These are phyloP conservation scores for Phytophthora pluvialis DNA, from an alignment of 352 stramenopile species.

Conservation along the genomic window DNA sequence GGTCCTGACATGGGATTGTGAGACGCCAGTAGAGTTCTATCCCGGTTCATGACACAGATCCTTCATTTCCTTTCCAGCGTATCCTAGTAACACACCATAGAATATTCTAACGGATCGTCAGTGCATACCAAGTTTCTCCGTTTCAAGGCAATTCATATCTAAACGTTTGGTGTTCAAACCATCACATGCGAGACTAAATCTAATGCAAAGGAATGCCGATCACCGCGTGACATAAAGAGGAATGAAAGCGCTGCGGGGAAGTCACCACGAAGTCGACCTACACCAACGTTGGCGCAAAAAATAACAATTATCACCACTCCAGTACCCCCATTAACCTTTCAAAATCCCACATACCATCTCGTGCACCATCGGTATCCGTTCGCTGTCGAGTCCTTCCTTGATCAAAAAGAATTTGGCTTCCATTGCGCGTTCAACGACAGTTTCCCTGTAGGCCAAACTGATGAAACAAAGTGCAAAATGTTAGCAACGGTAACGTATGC, in stretches of 20 bases:
- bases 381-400: constrained; percentile 41
- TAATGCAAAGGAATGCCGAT: constrained; percentile 31
- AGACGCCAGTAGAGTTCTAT: constrained; percentile 1
- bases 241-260: constrained; percentile 61
- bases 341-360: constrained; percentile 49
- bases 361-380: constrained; percentile 54
- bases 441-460: constrained; percentile 64
- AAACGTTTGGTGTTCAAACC: constrained; percentile 16
- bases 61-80: background rate
- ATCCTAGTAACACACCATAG: background rate
- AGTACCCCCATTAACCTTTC: background rate
- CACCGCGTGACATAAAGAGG: constrained; percentile 65
- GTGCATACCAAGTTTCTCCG: constrained; percentile 16
- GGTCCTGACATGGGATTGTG: constrained; percentile 12
- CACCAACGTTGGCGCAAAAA: background rate
- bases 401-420: constrained; percentile 62
- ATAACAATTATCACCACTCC: constrained; percentile 5
- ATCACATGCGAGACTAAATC: background rate
- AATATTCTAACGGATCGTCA: constrained; percentile 13
- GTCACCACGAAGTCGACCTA: constrained; percentile 77
- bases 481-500: background rate
- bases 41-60: background rate
- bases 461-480: constrained; percentile 6
- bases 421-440: constrained; percentile 56
- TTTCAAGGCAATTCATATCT: constrained; percentile 9